Conservation (phyloP, 2,329 filamentous ascomycete species). For the Neoscytalidium dimidiatum region DNA sequence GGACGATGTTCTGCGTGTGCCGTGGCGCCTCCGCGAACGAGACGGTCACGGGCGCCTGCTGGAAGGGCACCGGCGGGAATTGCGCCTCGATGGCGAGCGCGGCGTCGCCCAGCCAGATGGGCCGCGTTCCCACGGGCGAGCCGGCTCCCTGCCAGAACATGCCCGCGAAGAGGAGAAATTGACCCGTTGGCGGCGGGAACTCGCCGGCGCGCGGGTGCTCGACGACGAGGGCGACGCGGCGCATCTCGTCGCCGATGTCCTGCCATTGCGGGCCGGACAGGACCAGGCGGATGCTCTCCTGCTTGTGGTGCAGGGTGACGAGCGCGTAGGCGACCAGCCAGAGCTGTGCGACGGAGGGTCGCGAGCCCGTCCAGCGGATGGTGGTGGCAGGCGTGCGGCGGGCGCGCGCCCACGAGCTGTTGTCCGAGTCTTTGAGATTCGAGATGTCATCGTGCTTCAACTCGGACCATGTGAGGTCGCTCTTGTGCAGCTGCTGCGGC, state of each 20-base stretch:
- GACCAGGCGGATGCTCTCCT: slow-evolving; percentile 48
- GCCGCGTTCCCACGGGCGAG: slow-evolving; percentile 45
- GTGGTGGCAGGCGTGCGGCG: slow-evolving; percentile 46
- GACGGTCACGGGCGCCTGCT: slow-evolving; percentile 43
- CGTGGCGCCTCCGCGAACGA: slow-evolving; percentile 50
- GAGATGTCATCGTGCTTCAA: slow-evolving; percentile 20
- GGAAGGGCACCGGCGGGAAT: slow-evolving; percentile 42
- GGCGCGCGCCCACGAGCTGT: slow-evolving; percentile 47
- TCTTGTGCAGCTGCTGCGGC: slow-evolving; percentile 30
- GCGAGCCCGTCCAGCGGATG: slow-evolving; percentile 42
- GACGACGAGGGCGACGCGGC: slow-evolving; percentile 30
- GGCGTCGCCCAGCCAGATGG: slow-evolving; percentile 35
- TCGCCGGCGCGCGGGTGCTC: slow-evolving; percentile 39
- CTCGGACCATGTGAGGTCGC: slow-evolving; percentile 29
- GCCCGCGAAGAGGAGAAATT: slow-evolving; percentile 53
- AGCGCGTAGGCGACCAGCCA: slow-evolving; percentile 52
- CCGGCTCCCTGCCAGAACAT: slow-evolving; percentile 49
- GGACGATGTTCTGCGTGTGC: slow-evolving; percentile 69
- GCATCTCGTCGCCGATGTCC: slow-evolving; percentile 43
- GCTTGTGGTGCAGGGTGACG: slow-evolving; percentile 45
- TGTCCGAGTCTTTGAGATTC: slow-evolving; percentile 34
- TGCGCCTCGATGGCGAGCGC: slow-evolving; percentile 17
- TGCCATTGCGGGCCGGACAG: slow-evolving; percentile 41
- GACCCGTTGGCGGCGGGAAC: slow-evolving; percentile 37
- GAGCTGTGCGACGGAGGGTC: slow-evolving; percentile 46